These are phyloP conservation scores for Hondaea fermentalgiana DNA, from an alignment of 108 stramenopile genomes.

Conservation along the genomic window DNA sequence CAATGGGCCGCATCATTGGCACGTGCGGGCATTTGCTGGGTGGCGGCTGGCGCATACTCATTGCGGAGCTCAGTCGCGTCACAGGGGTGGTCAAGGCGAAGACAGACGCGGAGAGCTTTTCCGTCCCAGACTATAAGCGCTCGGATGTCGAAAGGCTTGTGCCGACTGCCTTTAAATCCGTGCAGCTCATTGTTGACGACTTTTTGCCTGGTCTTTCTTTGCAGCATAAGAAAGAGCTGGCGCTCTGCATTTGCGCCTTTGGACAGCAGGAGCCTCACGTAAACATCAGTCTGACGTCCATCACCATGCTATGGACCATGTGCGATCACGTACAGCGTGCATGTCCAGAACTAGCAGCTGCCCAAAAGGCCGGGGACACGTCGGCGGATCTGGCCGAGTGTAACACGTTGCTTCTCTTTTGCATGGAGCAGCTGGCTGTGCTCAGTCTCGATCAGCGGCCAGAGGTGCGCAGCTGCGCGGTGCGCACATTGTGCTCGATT, in stretches of 20 bases:
- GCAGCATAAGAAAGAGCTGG: neutral
- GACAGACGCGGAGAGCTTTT: neutral
- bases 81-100: neutral
- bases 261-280: constrained; percentile 6
- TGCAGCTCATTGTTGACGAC: constrained; percentile 9
- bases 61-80: neutral
- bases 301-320: constrained; percentile 3
- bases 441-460: constrained; percentile 1
- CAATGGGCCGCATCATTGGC: neutral
- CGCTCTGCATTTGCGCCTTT: neutral
- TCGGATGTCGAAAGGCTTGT: neutral
- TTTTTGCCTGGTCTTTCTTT: neutral
- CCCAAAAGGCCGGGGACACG: neutral
- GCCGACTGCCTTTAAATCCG: neutral
- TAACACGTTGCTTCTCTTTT: neutral
- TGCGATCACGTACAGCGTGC: neutral
- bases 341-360: neutral
- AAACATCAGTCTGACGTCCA: constrained; percentile 5
- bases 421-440: neutral
- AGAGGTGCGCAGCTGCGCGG: constrained; percentile 15
- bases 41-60: neutral
- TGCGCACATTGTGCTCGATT: neutral
- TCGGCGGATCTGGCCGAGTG: neutral
- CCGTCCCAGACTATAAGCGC: neutral
- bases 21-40: neutral